These are phyloP conservation scores for Alternaria triticimaculans DNA, from an alignment of 2,329 filamentous ascomycete species.

Conservation along the genomic window DNA sequence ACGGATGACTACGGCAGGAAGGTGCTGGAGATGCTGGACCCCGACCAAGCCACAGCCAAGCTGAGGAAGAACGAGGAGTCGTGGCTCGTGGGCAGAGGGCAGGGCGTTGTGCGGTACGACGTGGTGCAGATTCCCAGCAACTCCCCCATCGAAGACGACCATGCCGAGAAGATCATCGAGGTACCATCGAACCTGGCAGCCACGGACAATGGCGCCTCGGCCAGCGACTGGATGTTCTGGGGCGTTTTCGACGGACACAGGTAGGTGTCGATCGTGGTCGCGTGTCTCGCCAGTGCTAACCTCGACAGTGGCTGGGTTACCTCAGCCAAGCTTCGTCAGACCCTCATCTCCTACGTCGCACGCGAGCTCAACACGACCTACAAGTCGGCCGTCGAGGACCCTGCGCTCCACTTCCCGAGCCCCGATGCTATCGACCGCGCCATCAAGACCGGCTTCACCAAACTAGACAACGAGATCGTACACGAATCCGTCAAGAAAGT, in stretches of 20 bases:
- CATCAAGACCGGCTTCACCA: conserved; percentile 90
- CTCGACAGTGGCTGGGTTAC: conserved; percentile 87
- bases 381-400: conserved; percentile 70
- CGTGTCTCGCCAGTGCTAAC: conserved; percentile 9
- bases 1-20: conserved; percentile 83
- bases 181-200: conserved; percentile 69
- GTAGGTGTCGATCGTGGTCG: conserved; percentile 56
- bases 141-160: conserved; percentile 97
- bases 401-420: conserved; percentile 67
- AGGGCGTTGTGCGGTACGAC: conserved; percentile 93
- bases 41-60: conserved; percentile 91
- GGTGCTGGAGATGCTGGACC: conserved; percentile 94
- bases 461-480: conserved; percentile 92
- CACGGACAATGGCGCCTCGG: conserved; percentile 61
- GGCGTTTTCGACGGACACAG: conserved; percentile 97
- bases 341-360: conserved; percentile 89
- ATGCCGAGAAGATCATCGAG: conserved; percentile 97
- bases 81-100: conserved; percentile 85
- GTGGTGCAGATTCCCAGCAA: conserved; percentile 93
- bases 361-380: conserved; percentile 93
- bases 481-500: conserved; percentile 92
- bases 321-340: conserved; percentile 91
- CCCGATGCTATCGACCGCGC: conserved; percentile 84
- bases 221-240: conserved; percentile 99
- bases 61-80: conserved; percentile 89